These are phyloP conservation scores for Colletotrichum coccodes DNA, from an alignment of 2,329 filamentous ascomycete species.

Conservation along the genomic window DNA sequence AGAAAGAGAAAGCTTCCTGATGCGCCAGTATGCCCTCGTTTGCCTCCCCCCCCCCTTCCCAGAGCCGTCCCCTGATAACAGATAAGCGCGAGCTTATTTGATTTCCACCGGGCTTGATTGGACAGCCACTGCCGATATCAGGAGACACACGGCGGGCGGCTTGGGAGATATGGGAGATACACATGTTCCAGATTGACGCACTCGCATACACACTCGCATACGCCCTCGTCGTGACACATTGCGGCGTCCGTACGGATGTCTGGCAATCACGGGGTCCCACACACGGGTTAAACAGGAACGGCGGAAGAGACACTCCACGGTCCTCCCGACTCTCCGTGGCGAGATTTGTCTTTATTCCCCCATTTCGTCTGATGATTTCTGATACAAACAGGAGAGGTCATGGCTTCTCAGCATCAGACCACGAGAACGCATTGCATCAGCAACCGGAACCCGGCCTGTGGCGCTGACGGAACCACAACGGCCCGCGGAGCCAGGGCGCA, in stretches of 20 bases:
- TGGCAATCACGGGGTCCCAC: neutral
- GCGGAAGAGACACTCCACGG: neutral
- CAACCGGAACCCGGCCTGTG: neutral
- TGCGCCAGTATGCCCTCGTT: neutral
- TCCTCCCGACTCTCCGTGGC: neutral
- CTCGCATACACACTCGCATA: neutral
- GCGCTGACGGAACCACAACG: neutral
- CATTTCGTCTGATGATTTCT: slow-evolving; percentile 12
- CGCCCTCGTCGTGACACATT: neutral
- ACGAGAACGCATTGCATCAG: neutral
- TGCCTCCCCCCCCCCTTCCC: too few species aligned
- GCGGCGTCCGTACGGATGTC: neutral
- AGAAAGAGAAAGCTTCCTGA: slow-evolving; percentile 1
- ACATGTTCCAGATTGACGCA: neutral
- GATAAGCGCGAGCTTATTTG: slow-evolving; percentile 21
- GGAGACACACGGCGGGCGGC: neutral
- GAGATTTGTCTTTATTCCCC: neutral
- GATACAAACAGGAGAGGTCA: neutral
- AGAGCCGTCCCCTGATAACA: neutral
- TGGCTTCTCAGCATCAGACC: neutral
- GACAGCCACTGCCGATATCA: neutral
- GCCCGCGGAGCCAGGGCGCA: neutral
- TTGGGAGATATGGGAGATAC: neutral
- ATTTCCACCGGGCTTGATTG: slow-evolving; percentile 14
- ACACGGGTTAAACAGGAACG: neutral